Conservation (phyloP, 768 basidiomycete genomes). For the Collybiopsis luxurians region DNA sequence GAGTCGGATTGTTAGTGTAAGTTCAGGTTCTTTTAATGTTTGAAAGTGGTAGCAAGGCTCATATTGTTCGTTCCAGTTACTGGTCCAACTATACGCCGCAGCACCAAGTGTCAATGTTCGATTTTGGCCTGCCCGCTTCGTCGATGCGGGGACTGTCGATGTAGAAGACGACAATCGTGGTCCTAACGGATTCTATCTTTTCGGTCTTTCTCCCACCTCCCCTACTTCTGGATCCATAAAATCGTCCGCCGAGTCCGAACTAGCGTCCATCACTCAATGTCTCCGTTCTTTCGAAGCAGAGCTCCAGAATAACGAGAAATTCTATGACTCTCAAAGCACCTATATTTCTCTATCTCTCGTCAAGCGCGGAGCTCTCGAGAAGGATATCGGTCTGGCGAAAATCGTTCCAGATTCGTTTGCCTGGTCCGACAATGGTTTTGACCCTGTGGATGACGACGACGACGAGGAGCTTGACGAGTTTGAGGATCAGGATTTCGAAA, state of each 20-base stretch:
- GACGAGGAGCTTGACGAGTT: constrained; percentile 8
- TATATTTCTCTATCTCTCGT: constrained; percentile 8
- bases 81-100: constrained; percentile 14
- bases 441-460: constrained; percentile 8
- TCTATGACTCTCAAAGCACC: constrained; percentile 12
- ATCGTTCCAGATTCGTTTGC: constrained; percentile 8
- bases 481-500: neutral
- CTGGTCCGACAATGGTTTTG: constrained; percentile 17
- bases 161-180: neutral
- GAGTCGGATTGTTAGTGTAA: constrained; percentile 17
- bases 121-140: constrained; percentile 18
- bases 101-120: constrained; percentile 7
- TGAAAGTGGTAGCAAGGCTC: too few species aligned
- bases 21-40: neutral
- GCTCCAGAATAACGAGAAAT: constrained; percentile 12
- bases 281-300: constrained; percentile 15
- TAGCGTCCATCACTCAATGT: neutral
- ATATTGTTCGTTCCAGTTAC: constrained; percentile 9
- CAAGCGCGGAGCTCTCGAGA: neutral
- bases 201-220: constrained; percentile 12
- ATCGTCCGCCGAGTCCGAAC: neutral
- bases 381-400: neutral
- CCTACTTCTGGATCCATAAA: neutral
- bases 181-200: constrained; percentile 18
- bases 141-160: constrained; percentile 6